Conservation (phyloP, 2,329 filamentous ascomycete genomes). For the Aspergillus flavus region DNA sequence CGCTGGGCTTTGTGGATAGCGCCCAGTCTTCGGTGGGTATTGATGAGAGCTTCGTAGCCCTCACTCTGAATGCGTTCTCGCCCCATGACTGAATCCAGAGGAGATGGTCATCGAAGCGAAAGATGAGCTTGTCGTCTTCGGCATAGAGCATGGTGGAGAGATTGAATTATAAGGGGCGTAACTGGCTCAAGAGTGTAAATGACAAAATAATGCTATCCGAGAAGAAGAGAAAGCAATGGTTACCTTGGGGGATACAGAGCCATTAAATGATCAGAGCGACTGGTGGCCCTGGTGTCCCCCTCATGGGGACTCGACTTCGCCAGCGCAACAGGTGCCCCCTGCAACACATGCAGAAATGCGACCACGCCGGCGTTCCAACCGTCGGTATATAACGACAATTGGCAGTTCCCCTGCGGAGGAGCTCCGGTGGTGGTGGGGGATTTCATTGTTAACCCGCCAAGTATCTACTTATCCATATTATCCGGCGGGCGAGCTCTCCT, state of each 20-base stretch:
- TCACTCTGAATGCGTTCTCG: constrained; percentile 41
- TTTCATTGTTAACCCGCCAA: not conserved
- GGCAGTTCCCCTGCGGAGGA: constrained; percentile 3
- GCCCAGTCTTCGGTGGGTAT: constrained; percentile 44
- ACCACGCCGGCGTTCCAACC: not conserved
- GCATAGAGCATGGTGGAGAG: constrained; percentile 33
- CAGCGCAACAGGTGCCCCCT: not conserved
- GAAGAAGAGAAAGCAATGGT: not conserved
- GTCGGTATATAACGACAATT: constrained; percentile 7
- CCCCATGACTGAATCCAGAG: constrained; percentile 45
- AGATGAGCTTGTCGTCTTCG: constrained; percentile 38
- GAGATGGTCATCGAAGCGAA: constrained; percentile 41
- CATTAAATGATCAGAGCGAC: not conserved
- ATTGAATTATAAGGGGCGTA: not conserved
- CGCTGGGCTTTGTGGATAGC: constrained; percentile 27
- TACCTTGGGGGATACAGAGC: not conserved
- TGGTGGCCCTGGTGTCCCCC: constrained; percentile 1
- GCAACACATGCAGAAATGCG: not conserved
- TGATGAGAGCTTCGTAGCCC: constrained; percentile 39
- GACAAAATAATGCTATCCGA: not conserved
- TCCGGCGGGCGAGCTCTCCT: constrained; percentile 6
- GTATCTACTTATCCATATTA: constrained; percentile 7
- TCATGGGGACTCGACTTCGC: not conserved
- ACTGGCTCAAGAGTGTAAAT: not conserved
- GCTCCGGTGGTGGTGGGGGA: constrained; percentile 2